These are phyloP conservation scores for Nidula microcarpa DNA, from an alignment of 768 basidiomycete species.

Conservation along the genomic window DNA sequence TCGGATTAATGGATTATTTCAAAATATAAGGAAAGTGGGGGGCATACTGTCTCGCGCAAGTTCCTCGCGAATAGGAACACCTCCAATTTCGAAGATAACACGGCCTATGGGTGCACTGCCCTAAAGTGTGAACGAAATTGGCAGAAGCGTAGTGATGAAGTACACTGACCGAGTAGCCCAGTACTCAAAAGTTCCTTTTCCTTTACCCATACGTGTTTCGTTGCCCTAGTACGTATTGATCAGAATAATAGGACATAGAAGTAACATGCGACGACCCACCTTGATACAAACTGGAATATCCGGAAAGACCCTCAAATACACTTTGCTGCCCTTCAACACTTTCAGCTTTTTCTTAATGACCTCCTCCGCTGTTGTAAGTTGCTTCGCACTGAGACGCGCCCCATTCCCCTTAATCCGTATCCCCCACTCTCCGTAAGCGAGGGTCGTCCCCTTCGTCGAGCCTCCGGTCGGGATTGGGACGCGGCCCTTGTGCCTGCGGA, in stretches of 20 bases:
- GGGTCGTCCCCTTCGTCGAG: conserved; percentile 88
- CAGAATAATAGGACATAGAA: not conserved
- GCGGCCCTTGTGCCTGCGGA: conserved; percentile 88
- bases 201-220: conserved; percentile 99
- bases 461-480: conserved; percentile 86
- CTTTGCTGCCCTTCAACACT: conserved; percentile 81
- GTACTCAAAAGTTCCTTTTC: conserved; percentile 95
- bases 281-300: conserved; percentile 98
- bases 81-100: conserved; percentile 93
- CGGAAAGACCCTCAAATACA: conserved; percentile 89
- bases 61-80: conserved; percentile 85
- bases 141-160: not conserved
- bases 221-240: conserved; percentile 63
- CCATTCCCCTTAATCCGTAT: conserved; percentile 84
- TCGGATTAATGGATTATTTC: conserved; percentile 1
- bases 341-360: conserved; percentile 90
- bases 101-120: conserved; percentile 80
- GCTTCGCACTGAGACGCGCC: conserved; percentile 81
- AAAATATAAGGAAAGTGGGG: not conserved
- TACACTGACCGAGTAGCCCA: conserved; percentile 85
- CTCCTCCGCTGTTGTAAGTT: conserved; percentile 82
- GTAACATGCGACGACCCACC: conserved; percentile 35
- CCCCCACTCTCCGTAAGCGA: conserved; percentile 91
- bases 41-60: conserved; percentile 83
- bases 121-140: not conserved